Percentiles rank a stretch among this genome's conserved stretches.
Conservation (phyloP, 2,329 filamentous ascomycete species). For the Penicillium sp. region DNA sequence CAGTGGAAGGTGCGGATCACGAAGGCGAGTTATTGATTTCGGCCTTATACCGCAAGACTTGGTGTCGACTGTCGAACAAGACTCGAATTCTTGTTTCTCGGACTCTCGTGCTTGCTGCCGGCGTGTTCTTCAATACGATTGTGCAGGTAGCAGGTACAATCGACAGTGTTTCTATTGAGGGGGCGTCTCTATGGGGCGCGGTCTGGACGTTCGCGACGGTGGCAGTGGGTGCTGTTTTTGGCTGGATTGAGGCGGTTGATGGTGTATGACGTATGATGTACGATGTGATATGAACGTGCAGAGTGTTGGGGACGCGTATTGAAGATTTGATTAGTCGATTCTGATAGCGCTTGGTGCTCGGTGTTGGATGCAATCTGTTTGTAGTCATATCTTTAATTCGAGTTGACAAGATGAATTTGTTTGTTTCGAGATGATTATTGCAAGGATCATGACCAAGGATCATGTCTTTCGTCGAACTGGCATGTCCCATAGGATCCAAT, state of each 20-base stretch:
- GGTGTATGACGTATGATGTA: not conserved
- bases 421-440: not conserved
- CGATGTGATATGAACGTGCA: not conserved
- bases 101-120: slow-evolving; percentile 53
- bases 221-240: slow-evolving; percentile 32
- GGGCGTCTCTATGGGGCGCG: slow-evolving; percentile 70
- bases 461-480: not conserved
- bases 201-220: slow-evolving; percentile 66
- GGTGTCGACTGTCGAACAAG: slow-evolving; percentile 63
- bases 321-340: not conserved
- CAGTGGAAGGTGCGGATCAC: slow-evolving; percentile 64
- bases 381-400: not conserved
- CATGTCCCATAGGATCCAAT: not conserved
- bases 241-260: slow-evolving; percentile 43
- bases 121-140: slow-evolving; percentile 57
- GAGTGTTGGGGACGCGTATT: not conserved
- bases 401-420: not conserved
- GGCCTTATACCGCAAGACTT: slow-evolving; percentile 60
- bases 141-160: slow-evolving; percentile 68
- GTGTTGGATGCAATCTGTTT: not conserved
- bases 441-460: not conserved
- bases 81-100: slow-evolving; percentile 66
- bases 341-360: not conserved
- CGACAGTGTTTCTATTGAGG: slow-evolving; percentile 67
- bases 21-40: slow-evolving; percentile 70